Evolutionary conservation across 2,329 filamentous ascomycete species (phyloP).

Genomic region (Alternaria consortialis): DNA sequence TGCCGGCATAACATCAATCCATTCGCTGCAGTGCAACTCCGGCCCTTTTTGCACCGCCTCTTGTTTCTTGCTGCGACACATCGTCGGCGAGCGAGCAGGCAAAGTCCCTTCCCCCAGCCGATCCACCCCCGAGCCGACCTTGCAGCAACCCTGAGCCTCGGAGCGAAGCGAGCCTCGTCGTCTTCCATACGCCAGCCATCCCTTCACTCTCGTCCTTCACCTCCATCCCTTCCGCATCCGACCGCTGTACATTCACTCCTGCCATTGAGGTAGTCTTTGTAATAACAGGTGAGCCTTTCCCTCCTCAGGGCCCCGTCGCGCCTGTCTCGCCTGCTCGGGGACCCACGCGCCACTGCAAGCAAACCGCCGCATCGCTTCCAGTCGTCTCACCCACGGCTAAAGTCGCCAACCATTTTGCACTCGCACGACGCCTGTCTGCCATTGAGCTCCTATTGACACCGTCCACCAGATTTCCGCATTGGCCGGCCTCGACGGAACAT

Average conservation of each 20-base stretch:
- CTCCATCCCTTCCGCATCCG: constrained; percentile 14
- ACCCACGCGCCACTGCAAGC: constrained; percentile 16
- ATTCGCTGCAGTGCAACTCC: constrained; percentile 38
- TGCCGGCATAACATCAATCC: constrained; percentile 25
- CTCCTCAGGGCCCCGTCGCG: constrained; percentile 4
- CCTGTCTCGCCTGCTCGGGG: constrained; percentile 17
- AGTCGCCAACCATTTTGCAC: constrained; percentile 9
- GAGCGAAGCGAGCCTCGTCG: constrained; percentile 43
- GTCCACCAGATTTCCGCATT: constrained; percentile 41
- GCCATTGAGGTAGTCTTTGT: constrained; percentile 24
- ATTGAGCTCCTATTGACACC: constrained; percentile 18
- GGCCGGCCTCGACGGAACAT: constrained; percentile 47
- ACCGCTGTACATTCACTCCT: constrained; percentile 8
- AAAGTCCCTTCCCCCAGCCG: constrained; percentile 23
- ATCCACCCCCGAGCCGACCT: constrained; percentile 37
- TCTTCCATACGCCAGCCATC: constrained; percentile 39
- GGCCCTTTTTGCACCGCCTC: constrained; percentile 22
- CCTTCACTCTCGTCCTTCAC: constrained; percentile 29
- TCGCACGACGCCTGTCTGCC: neutral
- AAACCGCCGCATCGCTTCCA: constrained; percentile 15
- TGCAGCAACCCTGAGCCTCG: constrained; percentile 40
- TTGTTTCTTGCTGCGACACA: constrained; percentile 38
- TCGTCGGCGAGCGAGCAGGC: constrained; percentile 24
- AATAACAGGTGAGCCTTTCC: constrained; percentile 43
- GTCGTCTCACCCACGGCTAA: constrained; percentile 8